Evolutionary conservation across 352 stramenopile genomes (phyloP), one percentile per base, ranked within the genome.

Genomic region (Phytophthora idaei): DNA sequence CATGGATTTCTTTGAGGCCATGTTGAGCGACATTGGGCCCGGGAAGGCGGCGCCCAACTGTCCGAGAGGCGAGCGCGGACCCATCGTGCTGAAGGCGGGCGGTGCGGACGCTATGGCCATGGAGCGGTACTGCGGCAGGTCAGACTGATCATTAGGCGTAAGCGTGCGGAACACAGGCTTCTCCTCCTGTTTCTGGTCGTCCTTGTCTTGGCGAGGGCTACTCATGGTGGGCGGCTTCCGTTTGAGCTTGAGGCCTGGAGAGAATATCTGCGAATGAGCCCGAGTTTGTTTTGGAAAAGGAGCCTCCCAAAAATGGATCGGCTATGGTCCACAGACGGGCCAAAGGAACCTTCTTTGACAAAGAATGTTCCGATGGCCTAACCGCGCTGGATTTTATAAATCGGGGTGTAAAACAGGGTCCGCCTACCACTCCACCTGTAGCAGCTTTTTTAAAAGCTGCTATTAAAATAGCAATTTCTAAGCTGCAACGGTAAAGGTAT

Each of bases 131-230:
- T 85, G 49, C 31, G 76, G 48, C 27, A 74, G 42, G 53, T 90
- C 80, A 4, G 73, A 58, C 48, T 84, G 61, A 5, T 91, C 80
- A 55, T 83, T 73, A 39, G 77, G 71, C 14, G 61, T 67, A 28
- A 92, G 37, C 12, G 68, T 75, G 44, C 58, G 55, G 62, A 80
- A 89, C 36, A 70, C 49, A 74, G 79, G 93, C 46, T 97, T 93
- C 58, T 92, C 83, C 46, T 90, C 89, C 67, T 93, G 80, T 45
- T 63, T 47, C 45, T 71, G 61, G 42, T 75, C 59, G 74, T 75
- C 68, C 56, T 84, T 68, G 44, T 72, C 66, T 56, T 69, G 51
- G 44, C 69, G 58, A 31, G 69, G 69, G 47, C 64, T 77, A 29
- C 70, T 73, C 70, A 77, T 77, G 27, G 31, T 34, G 56, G 32